These are phyloP conservation scores for Cyberlindnera amylophila DNA, from an alignment of 805 yeast species.

Conservation along the genomic window DNA sequence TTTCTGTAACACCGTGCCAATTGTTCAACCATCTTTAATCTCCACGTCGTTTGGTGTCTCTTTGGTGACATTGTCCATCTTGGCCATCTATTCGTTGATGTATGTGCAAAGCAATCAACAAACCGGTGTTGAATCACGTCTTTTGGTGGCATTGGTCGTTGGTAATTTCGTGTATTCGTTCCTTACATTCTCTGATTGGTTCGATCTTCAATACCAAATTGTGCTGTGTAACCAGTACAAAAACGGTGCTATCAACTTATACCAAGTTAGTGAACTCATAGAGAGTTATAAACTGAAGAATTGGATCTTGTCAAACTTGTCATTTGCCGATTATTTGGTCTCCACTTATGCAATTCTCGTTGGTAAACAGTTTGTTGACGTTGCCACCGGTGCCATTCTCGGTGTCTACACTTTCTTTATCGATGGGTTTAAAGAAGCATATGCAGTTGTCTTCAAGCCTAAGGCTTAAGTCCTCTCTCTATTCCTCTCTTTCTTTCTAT, in stretches of 20 bases:
- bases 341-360: slow-evolving; percentile 15
- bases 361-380: slow-evolving; percentile 17
- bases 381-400: background rate
- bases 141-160: slow-evolving; percentile 19
- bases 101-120: slow-evolving; percentile 6
- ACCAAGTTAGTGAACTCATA: slow-evolving; percentile 23
- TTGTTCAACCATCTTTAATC: slow-evolving; percentile 23
- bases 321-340: background rate
- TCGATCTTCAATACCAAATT: slow-evolving; percentile 22
- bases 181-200: slow-evolving; percentile 25
- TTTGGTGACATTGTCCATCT: slow-evolving; percentile 11
- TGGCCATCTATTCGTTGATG: slow-evolving; percentile 13
- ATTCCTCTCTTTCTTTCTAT: background rate
- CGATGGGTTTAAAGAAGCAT: slow-evolving; percentile 2
- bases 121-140: slow-evolving; percentile 24
- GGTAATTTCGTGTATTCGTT: slow-evolving; percentile 19
- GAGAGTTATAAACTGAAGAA: slow-evolving; percentile 20
- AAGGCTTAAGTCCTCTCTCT: background rate
- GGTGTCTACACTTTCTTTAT: background rate
- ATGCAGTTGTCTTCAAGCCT: too few relatives aligned
- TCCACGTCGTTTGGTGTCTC: slow-evolving; percentile 27
- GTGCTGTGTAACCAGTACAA: slow-evolving; percentile 28
- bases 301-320: background rate
- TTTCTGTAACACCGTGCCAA: slow-evolving; percentile 23
- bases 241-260: slow-evolving; percentile 24